Conservation (phyloP, 805 yeast genomes). For the Yarrowia hollandica region DNA sequence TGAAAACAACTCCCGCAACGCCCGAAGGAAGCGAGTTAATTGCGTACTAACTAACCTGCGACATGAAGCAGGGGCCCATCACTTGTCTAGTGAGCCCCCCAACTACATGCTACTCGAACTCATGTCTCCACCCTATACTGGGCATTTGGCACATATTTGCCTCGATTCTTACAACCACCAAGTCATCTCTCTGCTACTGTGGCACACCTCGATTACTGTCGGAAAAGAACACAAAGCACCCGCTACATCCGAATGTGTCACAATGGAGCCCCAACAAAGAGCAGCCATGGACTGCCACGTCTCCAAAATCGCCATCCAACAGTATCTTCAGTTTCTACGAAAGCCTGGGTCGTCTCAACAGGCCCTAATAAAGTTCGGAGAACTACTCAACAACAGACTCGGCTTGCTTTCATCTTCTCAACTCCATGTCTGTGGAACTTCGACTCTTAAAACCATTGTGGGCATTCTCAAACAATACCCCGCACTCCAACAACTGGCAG, state of each 20-base stretch:
- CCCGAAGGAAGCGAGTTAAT: constrained; percentile 14
- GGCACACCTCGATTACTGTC: constrained; percentile 10
- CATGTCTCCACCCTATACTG: constrained; percentile 17
- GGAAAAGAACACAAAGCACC: constrained; percentile 16
- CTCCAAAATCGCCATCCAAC: constrained; percentile 21
- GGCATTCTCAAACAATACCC: constrained; percentile 7
- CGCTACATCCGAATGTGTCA: constrained; percentile 2
- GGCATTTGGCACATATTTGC: constrained; percentile 7
- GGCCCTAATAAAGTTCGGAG: constrained; percentile 14
- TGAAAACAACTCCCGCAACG: not conserved
- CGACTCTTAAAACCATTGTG: not conserved
- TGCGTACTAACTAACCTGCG: constrained; percentile 25
- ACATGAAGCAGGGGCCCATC: constrained; percentile 2
- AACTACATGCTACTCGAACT: constrained; percentile 12
- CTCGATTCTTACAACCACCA: constrained; percentile 24
- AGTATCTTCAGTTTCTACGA: constrained; percentile 3
- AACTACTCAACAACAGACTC: constrained; percentile 17
- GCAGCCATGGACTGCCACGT: constrained; percentile 19
- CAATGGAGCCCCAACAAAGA: constrained; percentile 20
- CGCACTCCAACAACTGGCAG: constrained; percentile 1
- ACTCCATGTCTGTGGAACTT: constrained; percentile 6
- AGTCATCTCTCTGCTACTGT: constrained; percentile 2
- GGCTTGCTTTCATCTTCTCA: constrained; percentile 10
- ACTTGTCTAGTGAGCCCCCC: constrained; percentile 20
- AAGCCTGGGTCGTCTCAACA: constrained; percentile 19